Evolutionary conservation across 2,329 filamentous ascomycete species (phyloP), one percentile per base, ranked within the genome.

Genomic region (Thielaviopsis ethacetica): DNA sequence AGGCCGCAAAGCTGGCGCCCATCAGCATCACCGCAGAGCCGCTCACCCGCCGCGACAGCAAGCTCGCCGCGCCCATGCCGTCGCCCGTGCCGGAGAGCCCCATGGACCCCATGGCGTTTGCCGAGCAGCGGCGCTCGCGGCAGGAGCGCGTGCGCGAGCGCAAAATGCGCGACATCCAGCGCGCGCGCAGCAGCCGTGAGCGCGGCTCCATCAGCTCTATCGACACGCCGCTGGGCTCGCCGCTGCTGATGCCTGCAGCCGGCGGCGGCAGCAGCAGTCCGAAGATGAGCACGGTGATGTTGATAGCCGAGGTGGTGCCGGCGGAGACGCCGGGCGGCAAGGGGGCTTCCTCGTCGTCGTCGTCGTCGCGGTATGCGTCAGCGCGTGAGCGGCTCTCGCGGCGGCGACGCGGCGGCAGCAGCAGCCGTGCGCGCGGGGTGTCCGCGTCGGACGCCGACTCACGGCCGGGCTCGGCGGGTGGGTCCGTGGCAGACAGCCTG

Each of bases 81-180:
- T 44, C n/a, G 21, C 55, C 6, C 55, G 51, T 24, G 24, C 51
- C n/a, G 27, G 53, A 27, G 47, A 44, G n/a, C 49, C 47, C 58
- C 10, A 49, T 53, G 44, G 51, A 54, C 5, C 53, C 27, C n/a
- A 56, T 27, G 13, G 52, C 61, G 2, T 51, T 55, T 26, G 21
- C 59, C 12, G 62, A 62, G 15, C 61, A 57, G 57, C 54, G 61
- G 15, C 57, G 54, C 21, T 54, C 38, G 22, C 59, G 62, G 13
- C 59, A 61, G 24, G 71, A 73, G 5, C 68, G 66, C 53, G 73
- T 74, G 5, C 69, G 68, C 22, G 70, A 72, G 19, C 69, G 68
- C 64, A 74, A 73, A 61, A 66, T 67, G 56, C 67, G 71, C 17
- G 73, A 75, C 38, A 67, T 75, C 60, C 71, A 73, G 59, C 68